These are phyloP conservation scores for Chlorella sp. DNA, from an alignment of 139 green algal species.

Conservation along the genomic window DNA sequence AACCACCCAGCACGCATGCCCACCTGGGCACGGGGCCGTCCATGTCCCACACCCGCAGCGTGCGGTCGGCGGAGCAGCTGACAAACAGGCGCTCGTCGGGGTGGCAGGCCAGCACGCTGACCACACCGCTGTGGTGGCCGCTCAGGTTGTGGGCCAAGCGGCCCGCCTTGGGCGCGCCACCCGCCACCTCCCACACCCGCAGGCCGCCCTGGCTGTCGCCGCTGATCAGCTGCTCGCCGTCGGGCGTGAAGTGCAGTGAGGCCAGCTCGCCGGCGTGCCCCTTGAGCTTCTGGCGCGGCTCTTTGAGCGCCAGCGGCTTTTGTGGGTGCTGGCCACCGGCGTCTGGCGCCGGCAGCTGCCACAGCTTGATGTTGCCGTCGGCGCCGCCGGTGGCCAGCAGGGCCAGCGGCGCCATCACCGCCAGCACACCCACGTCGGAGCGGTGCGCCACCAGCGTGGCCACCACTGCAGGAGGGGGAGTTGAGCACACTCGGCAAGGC, in stretches of 20 bases:
- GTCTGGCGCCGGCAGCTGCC: neutral
- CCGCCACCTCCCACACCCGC: constrained; percentile 25
- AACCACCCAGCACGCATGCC: too few relatives aligned
- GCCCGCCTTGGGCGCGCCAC: neutral
- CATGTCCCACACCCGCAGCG: constrained; percentile 23
- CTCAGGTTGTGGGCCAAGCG: constrained; percentile 20
- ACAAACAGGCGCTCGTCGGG: constrained; percentile 29
- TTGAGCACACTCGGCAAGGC: neutral
- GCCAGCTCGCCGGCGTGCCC: constrained; percentile 9
- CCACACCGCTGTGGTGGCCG: neutral
- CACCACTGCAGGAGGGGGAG: constrained; percentile 8
- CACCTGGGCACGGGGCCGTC: neutral
- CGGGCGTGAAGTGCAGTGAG: constrained; percentile 9
- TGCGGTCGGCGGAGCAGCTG: constrained; percentile 19
- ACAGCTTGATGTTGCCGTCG: constrained; percentile 33
- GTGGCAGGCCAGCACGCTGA: constrained; percentile 20
- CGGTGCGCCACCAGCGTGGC: neutral
- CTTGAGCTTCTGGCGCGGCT: constrained; percentile 2
- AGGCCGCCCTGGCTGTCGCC: constrained; percentile 8
- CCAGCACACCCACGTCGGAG: neutral
- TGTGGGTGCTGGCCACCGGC: neutral
- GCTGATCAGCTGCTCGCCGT: constrained; percentile 27
- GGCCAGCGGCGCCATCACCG: neutral
- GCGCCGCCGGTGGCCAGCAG: constrained; percentile 22
- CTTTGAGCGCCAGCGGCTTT: too few relatives aligned